phyloP scores from a whole-genome alignment of 176 grass and related monocot species.

The Juncus effusus region DNA sequence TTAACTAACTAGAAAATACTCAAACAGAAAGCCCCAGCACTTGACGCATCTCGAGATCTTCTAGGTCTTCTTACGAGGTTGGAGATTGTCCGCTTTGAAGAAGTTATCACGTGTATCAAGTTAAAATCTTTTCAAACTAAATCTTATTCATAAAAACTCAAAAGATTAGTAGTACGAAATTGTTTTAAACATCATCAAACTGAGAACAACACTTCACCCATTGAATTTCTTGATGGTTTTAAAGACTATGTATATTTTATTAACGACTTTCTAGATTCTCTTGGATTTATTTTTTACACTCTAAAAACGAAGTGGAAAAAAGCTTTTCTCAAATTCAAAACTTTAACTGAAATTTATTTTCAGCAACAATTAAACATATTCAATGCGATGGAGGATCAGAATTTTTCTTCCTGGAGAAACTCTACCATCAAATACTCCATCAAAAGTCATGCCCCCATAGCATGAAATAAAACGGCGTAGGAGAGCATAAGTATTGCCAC shows the following conservation, averaged over 20 bases:
- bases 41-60: too few species aligned
- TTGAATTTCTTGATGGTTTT: background rate
- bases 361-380: background rate
- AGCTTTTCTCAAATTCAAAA: background rate
- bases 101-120: too few species aligned
- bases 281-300: conserved; percentile 5
- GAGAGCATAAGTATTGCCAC: background rate
- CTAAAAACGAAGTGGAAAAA: background rate
- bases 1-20: too few species aligned
- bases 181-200: too few species aligned
- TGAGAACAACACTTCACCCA: background rate
- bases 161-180: too few species aligned
- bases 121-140: too few species aligned
- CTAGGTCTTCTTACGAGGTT: too few species aligned
- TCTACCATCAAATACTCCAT: background rate
- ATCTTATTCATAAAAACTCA: too few species aligned
- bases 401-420: background rate
- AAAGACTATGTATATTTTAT: background rate
- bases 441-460: background rate
- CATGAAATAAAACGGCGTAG: conserved; percentile 1
- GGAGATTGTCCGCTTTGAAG: too few species aligned
- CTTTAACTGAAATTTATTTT: background rate
- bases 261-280: conserved; percentile 3
- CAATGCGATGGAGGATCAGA: background rate
- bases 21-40: too few species aligned